Evolutionary conservation across 1,284 basidiomycete genomes (phyloP).

Genomic region (Laetiporus sulphureus): DNA sequence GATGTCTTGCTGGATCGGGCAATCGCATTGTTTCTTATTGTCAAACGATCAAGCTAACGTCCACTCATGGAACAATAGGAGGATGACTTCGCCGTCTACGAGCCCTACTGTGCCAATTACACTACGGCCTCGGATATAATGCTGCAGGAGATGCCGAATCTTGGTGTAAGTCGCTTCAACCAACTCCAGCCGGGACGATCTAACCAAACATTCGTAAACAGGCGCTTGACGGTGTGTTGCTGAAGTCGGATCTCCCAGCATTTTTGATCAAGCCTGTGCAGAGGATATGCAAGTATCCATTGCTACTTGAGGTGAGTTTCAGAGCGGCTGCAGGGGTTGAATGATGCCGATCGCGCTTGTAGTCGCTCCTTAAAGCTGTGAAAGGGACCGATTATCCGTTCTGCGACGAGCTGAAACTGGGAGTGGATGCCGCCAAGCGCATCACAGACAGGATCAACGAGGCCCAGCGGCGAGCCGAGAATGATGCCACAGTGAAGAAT

Average conservation of each 20-base stretch:
- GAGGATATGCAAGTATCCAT: slow-evolving; percentile 73
- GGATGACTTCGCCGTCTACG: slow-evolving; percentile 90
- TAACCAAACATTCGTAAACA: slow-evolving; percentile 36
- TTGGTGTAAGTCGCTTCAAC: slow-evolving; percentile 58
- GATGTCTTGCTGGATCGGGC: slow-evolving; percentile 25
- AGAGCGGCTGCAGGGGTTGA: slow-evolving; percentile 2
- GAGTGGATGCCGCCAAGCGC: slow-evolving; percentile 82
- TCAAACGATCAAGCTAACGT: slow-evolving; percentile 23
- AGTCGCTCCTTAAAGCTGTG: slow-evolving; percentile 66
- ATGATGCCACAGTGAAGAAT: slow-evolving; percentile 82
- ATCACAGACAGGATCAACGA: slow-evolving; percentile 97
- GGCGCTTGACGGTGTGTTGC: slow-evolving; percentile 71
- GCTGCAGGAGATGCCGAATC: slow-evolving; percentile 78
- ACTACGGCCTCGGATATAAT: slow-evolving; percentile 83
- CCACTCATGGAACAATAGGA: slow-evolving; percentile 61
- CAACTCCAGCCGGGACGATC: slow-evolving; percentile 23
- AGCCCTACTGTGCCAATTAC: slow-evolving; percentile 97
- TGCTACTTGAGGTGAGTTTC: slow-evolving; percentile 50
- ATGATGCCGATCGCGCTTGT: slow-evolving; percentile 2
- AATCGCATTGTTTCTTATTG: slow-evolving; percentile 30
- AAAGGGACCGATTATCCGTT: slow-evolving; percentile 61
- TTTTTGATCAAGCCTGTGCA: slow-evolving; percentile 82
- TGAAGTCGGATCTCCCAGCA: slow-evolving; percentile 82
- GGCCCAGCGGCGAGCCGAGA: slow-evolving; percentile 83
- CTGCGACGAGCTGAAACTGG: slow-evolving; percentile 79